Evolutionary conservation across 192 early-diverging fungal species (phyloP).

Genomic region (Coemansia sp.): DNA sequence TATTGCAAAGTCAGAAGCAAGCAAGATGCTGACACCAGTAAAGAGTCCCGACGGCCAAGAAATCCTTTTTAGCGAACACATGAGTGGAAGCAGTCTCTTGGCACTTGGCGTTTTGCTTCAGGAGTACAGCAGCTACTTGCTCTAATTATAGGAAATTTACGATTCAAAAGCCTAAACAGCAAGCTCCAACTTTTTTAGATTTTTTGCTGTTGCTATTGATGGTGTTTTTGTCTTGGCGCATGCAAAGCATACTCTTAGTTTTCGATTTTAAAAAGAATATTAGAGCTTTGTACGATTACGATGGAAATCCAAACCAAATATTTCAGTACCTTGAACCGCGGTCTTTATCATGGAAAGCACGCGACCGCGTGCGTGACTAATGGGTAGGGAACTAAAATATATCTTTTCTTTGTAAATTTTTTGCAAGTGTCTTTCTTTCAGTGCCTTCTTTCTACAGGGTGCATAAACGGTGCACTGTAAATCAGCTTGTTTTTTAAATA

Average conservation of each 20-base stretch:
- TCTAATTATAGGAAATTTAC: conserved; percentile 5
- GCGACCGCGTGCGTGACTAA: neutral
- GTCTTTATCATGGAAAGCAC: neutral
- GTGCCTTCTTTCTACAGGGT: neutral
- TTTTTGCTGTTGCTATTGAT: neutral
- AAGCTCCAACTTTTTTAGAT: too few species aligned
- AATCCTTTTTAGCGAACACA: conserved; percentile 19
- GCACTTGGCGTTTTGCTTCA: conserved; percentile 49
- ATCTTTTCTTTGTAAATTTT: neutral
- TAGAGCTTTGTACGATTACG: neutral
- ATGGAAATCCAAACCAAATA: neutral
- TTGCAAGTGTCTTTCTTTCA: neutral
- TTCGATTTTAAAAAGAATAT: neutral
- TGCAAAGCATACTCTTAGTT: too few species aligned
- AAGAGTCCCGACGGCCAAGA: neutral
- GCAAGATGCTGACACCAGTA: neutral
- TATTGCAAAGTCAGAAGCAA: conserved; percentile 25
- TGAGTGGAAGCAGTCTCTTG: conserved; percentile 47
- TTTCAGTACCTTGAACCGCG: too few species aligned
- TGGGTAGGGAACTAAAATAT: neutral
- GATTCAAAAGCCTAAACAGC: too few species aligned
- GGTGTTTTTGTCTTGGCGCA: neutral
- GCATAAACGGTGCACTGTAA: neutral
- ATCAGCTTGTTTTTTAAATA: neutral
- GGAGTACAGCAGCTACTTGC: conserved; percentile 36